phyloP scores from a whole-genome alignment of 2,329 filamentous ascomycete genomes.

The Aspergillus brasiliensis region DNA sequence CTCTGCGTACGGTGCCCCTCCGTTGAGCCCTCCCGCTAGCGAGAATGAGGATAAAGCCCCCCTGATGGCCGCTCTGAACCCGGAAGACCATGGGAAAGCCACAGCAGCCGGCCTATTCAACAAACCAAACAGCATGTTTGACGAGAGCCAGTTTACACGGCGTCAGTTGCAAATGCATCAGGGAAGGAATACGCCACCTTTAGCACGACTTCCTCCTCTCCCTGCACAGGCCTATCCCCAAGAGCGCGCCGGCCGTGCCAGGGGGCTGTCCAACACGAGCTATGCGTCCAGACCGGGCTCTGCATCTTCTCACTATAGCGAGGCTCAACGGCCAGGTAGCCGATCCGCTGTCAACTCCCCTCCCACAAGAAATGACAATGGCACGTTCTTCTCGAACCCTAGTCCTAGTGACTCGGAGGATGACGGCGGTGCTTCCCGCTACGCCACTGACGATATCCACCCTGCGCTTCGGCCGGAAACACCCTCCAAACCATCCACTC shows the following conservation, averaged over 20 bases:
- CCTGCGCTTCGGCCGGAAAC: conserved; percentile 39
- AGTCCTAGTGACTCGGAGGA: conserved; percentile 45
- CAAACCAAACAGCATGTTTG: conserved; percentile 74
- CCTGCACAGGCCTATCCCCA: conserved; percentile 23
- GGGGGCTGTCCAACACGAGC: conserved; percentile 42
- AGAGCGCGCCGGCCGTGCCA: conserved; percentile 29
- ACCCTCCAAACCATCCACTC: conserved; percentile 34
- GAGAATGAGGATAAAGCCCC: conserved; percentile 68
- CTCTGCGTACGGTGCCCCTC: conserved; percentile 49
- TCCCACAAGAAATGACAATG: conserved; percentile 26
- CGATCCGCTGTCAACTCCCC: conserved; percentile 32
- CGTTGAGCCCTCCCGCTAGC: conserved; percentile 70
- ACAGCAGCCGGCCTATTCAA: conserved; percentile 73
- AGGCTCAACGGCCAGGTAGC: conserved; percentile 28
- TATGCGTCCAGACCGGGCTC: conserved; percentile 42
- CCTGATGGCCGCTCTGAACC: conserved; percentile 66
- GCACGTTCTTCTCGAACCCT: conserved; percentile 39
- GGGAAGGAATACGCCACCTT: conserved; percentile 65
- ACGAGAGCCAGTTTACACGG: conserved; percentile 82
- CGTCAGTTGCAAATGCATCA: conserved; percentile 79
- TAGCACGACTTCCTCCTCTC: conserved; percentile 32
- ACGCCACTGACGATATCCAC: conserved; percentile 37
- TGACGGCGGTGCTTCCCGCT: conserved; percentile 32
- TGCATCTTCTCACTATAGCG: conserved; percentile 41
- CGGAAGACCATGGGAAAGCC: conserved; percentile 77